These are phyloP conservation scores for Caloboletus firmus DNA, from an alignment of 1,284 basidiomycete species.

Conservation along the genomic window DNA sequence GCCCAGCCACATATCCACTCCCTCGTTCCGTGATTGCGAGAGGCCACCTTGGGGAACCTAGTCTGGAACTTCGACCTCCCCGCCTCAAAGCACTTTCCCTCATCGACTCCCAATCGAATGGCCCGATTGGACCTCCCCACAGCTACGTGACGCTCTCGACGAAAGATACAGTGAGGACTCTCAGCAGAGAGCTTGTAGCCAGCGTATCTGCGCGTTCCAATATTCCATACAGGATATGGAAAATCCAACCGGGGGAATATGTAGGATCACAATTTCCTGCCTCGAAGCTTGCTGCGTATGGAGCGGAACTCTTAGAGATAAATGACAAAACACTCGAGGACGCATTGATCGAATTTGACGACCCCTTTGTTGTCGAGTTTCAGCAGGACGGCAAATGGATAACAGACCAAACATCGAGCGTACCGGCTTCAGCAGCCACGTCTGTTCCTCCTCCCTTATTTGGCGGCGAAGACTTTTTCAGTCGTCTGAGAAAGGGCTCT, in stretches of 20 bases:
- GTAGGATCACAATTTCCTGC: constrained; percentile 40
- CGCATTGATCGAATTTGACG: constrained; percentile 55
- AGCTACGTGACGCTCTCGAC: constrained; percentile 48
- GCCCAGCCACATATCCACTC: constrained; percentile 52
- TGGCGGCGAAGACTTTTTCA: constrained; percentile 60
- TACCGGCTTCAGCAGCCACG: constrained; percentile 10
- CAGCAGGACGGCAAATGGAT: constrained; percentile 55
- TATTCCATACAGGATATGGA: constrained; percentile 60
- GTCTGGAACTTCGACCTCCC: constrained; percentile 81
- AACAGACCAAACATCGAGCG: constrained; percentile 30
- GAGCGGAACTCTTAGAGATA: constrained; percentile 40
- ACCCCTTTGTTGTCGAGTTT: constrained; percentile 68
- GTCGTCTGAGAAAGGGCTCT: constrained; percentile 38
- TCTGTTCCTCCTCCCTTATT: constrained; percentile 51
- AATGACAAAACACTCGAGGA: constrained; percentile 54
- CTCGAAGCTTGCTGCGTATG: constrained; percentile 41
- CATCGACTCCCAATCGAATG: constrained; percentile 29
- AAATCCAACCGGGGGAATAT: constrained; percentile 44
- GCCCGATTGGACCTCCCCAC: constrained; percentile 28
- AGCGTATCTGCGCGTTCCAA: constrained; percentile 34
- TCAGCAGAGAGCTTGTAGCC: constrained; percentile 43
- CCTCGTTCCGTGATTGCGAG: constrained; percentile 67
- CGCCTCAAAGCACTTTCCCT: constrained; percentile 62
- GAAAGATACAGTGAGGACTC: constrained; percentile 46
- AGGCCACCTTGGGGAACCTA: constrained; percentile 50